Evolutionary conservation across 352 stramenopile species (phyloP).

Genomic region (Globisporangium viniferum): DNA sequence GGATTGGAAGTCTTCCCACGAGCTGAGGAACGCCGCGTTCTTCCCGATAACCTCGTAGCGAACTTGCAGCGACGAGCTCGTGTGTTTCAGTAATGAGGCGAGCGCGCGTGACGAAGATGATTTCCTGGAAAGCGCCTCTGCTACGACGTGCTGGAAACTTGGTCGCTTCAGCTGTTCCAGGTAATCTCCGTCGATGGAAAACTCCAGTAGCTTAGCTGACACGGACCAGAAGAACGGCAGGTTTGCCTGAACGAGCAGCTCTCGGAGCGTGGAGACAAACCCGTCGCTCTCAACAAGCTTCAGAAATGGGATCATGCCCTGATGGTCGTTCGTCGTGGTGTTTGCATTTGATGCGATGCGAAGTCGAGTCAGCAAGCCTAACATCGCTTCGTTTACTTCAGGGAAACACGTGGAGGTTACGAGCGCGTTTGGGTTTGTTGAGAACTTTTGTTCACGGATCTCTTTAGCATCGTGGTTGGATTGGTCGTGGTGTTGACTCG

Average conservation of each 20-base stretch:
- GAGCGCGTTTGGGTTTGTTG: slow-evolving; percentile 23
- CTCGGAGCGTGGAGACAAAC: slow-evolving; percentile 49
- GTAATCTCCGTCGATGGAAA: slow-evolving; percentile 60
- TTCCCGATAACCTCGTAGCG: slow-evolving; percentile 63
- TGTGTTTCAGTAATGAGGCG: slow-evolving; percentile 48
- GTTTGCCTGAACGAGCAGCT: slow-evolving; percentile 31
- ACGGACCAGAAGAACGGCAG: slow-evolving; percentile 73
- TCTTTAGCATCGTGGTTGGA: slow-evolving; percentile 3
- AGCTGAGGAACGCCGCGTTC: slow-evolving; percentile 35
- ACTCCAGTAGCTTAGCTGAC: slow-evolving; percentile 41
- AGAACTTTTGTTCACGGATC: slow-evolving; percentile 28
- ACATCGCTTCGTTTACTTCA: slow-evolving; percentile 31
- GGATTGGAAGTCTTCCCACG: slow-evolving; percentile 62
- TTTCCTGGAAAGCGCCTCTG: slow-evolving; percentile 29
- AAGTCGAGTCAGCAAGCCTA: slow-evolving; percentile 24
- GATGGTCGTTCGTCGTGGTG: slow-evolving; percentile 18
- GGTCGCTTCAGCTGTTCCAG: slow-evolving; percentile 35
- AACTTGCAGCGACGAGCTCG: slow-evolving; percentile 50
- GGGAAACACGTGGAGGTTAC: slow-evolving; percentile 40
- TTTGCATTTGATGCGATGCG: slow-evolving; percentile 15
- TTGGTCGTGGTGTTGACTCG: not conserved
- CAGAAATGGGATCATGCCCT: slow-evolving; percentile 33
- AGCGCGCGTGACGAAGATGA: slow-evolving; percentile 31
- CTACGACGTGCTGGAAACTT: slow-evolving; percentile 63
- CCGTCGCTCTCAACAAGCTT: slow-evolving; percentile 50